Base-by-base conservation (phyloP, 2,329 filamentous ascomycete genomes). In the Monosporascus ibericus region DNA sequence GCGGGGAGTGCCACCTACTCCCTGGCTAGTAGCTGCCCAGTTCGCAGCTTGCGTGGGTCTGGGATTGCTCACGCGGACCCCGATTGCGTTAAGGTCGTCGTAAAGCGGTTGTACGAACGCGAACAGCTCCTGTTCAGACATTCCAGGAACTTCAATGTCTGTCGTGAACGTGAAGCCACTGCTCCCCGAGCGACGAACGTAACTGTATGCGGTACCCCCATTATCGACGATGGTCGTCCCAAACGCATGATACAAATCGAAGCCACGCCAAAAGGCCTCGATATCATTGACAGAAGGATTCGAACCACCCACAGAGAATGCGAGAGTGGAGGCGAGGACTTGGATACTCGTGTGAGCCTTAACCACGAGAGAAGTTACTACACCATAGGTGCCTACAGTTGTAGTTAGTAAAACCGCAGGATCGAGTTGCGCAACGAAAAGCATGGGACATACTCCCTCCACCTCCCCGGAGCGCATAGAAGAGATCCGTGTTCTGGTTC, bases 401-500 rank as follows among this genome's bases (percentile, higher is more conserved):
- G 4, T 48, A 20, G 36, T 55, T 22, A 55, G 50, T 30, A 50
- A 48, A 34, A 8, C 46, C n/a, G 25, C 15, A 36, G 9, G n/a
- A 46, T 25, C 30, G 39, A 48, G 37, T 36, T 38, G 8, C 8
- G 25, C 8, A 24, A 22, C 7, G 7, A 44, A 6, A n/a, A 48
- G 49, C 48, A 22, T 14, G 18, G 17, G 37, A 11, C 63, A 54
- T 59, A 65, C 62, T 60, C 34, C 77, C 51, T 67, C 80, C 78
- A 2, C 80, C 78, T 11, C 78, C 78, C 40, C 72, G 68, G 4
- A 82, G 64, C 2, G 80, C 81, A 74, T 78, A 85, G 65, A 79
- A 83, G 6, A 84, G 66, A 51, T 84, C 80, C 0, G 69, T 57
- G 54, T 83, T 76, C 30, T 75, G 61, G 2, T 68, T 63, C 20